Percentiles rank a stretch among this genome's conserved stretches.
These are phyloP conservation scores for Hypoxylon fuscum DNA, from an alignment of 495 filamentous ascomycete genomes.

Conservation along the genomic window DNA sequence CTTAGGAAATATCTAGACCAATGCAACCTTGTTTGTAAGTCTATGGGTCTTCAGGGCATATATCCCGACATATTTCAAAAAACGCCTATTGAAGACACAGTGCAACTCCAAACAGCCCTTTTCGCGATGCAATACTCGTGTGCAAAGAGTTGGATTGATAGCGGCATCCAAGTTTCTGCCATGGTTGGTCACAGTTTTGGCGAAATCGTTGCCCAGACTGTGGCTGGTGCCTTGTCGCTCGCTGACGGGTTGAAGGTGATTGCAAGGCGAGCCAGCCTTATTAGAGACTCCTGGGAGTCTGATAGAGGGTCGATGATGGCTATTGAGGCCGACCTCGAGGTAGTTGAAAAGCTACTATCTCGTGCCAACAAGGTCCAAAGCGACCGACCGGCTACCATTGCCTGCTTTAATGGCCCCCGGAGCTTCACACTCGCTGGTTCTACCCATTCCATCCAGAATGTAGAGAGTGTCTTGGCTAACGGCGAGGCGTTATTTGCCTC, in stretches of 20 bases:
- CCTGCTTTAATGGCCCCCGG: conserved; percentile 62
- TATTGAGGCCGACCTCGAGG: conserved; percentile 47
- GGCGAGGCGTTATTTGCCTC: conserved; percentile 7
- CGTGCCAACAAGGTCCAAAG: too few relatives aligned
- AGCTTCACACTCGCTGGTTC: conserved; percentile 59
- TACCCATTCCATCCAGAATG: not conserved
- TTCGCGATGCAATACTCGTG: conserved; percentile 50
- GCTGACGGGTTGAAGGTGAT: conserved; percentile 54
- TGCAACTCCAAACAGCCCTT: conserved; percentile 53
- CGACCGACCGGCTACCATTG: conserved; percentile 45
- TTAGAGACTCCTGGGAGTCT: conserved; percentile 47
- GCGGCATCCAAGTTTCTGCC: conserved; percentile 29
- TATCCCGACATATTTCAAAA: conserved; percentile 59
- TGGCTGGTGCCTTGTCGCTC: conserved; percentile 51
- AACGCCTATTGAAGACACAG: conserved; percentile 47
- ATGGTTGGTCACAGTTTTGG: conserved; percentile 65
- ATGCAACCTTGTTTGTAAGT: conserved; percentile 41
- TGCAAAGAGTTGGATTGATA: conserved; percentile 52
- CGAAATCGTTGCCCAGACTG: conserved; percentile 56
- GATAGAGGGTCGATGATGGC: conserved; percentile 60
- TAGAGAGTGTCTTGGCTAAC: too few relatives aligned
- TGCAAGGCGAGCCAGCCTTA: conserved; percentile 49
- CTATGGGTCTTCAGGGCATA: conserved; percentile 47
- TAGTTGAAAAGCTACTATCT: conserved; percentile 39
- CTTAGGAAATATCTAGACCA: conserved; percentile 51